Conservation (phyloP, 345 rosid species). For the Schrenkiella parvula region DNA sequence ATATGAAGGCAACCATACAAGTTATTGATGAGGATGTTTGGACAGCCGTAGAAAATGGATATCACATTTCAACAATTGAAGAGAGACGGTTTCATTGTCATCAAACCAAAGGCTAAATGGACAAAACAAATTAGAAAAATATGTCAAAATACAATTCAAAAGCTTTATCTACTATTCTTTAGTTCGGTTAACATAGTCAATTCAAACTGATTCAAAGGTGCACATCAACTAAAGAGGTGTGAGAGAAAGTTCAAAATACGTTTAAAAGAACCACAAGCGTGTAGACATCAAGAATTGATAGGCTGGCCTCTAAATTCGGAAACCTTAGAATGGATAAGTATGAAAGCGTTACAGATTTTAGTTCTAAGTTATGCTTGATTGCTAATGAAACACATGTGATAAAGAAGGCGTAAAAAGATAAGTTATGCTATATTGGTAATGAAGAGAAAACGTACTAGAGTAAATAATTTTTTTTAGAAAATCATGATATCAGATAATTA, state of each 20-base stretch:
- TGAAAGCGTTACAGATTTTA: neutral
- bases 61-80: neutral
- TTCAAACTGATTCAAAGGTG: neutral
- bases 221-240: neutral
- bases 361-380: neutral
- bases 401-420: too few relatives aligned
- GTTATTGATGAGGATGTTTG: neutral
- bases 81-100: neutral
- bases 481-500: too few relatives aligned
- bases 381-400: neutral
- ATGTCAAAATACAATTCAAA: neutral
- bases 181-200: neutral
- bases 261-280: neutral
- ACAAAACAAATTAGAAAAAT: neutral
- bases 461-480: too few relatives aligned
- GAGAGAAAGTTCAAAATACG: neutral
- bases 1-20: neutral
- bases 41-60: neutral
- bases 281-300: neutral
- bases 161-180: neutral
- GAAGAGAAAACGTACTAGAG: too few relatives aligned
- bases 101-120: neutral
- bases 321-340: neutral
- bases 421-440: too few relatives aligned
- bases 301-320: neutral